Base-by-base conservation (phyloP, 2,329 filamentous ascomycete species). In the Tolypocladium capitatum region DNA sequence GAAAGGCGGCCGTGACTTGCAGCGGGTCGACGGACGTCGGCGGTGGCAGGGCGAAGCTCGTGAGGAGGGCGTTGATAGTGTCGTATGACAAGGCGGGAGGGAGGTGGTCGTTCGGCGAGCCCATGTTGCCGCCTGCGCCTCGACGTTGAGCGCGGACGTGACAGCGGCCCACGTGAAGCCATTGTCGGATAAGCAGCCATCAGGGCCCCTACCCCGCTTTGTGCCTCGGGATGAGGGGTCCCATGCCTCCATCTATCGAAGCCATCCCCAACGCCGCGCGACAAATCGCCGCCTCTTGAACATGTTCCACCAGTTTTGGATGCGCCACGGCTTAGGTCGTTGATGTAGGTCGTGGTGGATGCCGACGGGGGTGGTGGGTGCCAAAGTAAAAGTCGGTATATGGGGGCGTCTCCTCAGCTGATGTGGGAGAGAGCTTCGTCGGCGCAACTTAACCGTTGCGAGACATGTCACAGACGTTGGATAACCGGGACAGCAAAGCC, bases 1-100 rank as follows among this genome's bases (percentile, higher is more conserved):
- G 59, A 43, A 58, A 61, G 34, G 46, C 46, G 2, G 58, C 56
- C 5, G 53, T 53, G 7, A 54, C 55, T 2, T 49, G 16, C 0
- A 56, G 53, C 4, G 53, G 46, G 18, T 52, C 40, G 33, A 59
- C 51, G 31, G 40, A 14, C 0, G 34, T 35, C 4, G 57, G 51
- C 0, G 33, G 11, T 5, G 56, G 58, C 2, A 56, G 53, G n/a
- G 11, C 13, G 33, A 60, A 45, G 28, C 49, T 48, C 6, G 45
- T 24, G 21, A 55, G 43, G 14, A 61, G 51, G 6, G 35, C 13
- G 20, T 48, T 30, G 48, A 61, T 54, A 30, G 44, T n/a, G n/a
- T 47, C 48, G 18, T 42, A 32, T 14, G 48, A 46, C 44, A 48
- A 32, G 2, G 30, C n/a, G 9, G 47, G 33, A 2, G 47, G 41